These are phyloP conservation scores for Gardenia jasminoides DNA, from an alignment of 257 asterid genomes.

Conservation along the genomic window DNA sequence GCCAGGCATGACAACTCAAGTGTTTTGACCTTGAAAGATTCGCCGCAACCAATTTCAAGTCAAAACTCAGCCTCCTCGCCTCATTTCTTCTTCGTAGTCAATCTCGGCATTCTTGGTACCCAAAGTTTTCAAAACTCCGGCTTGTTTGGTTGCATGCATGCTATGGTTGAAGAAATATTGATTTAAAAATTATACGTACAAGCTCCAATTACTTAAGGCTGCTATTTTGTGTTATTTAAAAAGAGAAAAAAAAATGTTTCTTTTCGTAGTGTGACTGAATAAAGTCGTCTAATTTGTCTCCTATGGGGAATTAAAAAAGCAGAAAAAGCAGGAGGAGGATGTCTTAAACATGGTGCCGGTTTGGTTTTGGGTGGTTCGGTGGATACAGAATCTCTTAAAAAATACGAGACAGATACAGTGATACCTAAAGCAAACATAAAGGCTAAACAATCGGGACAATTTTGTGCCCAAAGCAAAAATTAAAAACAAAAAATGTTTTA, in stretches of 20 bases:
- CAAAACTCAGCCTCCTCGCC: background rate
- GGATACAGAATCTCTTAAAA: too few relatives aligned
- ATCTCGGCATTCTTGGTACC: background rate
- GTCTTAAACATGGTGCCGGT: conserved; percentile 10
- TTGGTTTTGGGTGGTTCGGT: background rate
- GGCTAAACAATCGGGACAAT: background rate
- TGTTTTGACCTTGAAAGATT: conserved; percentile 33
- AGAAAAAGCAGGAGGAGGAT: background rate
- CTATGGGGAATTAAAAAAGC: background rate
- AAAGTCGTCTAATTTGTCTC: background rate
- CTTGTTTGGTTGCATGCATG: background rate
- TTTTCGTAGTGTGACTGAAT: background rate
- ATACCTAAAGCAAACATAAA: too few relatives aligned
- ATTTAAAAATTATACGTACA: too few relatives aligned
- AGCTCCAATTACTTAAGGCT: background rate
- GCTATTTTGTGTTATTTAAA: background rate
- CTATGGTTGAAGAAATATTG: background rate
- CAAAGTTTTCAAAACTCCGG: background rate
- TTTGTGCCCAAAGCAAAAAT: too few relatives aligned
- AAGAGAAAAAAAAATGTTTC: background rate
- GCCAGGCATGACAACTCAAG: conserved; percentile 53
- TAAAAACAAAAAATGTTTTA: too few relatives aligned
- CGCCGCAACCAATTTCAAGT: background rate
- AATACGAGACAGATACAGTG: too few relatives aligned
- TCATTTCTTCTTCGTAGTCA: background rate